Conservation (phyloP, 1,139 yeast species). For the Suhomyces taliae region DNA sequence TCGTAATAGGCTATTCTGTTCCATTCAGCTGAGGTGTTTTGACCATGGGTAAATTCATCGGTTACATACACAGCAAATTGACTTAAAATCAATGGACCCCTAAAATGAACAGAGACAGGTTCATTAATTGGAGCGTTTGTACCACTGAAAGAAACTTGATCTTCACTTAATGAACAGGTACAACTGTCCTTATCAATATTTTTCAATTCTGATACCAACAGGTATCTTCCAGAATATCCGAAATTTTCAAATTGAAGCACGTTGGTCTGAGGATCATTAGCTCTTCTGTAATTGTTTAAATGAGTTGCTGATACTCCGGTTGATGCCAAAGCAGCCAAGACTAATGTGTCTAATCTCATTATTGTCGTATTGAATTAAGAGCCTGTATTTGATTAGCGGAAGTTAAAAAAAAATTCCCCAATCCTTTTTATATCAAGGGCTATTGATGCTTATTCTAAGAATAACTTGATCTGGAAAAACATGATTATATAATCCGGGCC, state of each 20-base stretch:
- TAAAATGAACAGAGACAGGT: conserved; percentile 87
- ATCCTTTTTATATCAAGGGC: conserved; percentile 1
- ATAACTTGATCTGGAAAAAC: conserved; percentile 1
- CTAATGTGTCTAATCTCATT: conserved; percentile 1
- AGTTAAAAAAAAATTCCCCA: not conserved
- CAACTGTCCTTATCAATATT: conserved; percentile 49
- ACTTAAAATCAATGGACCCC: conserved; percentile 82
- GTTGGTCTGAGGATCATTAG: conserved; percentile 4
- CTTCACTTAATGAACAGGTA: conserved; percentile 61
- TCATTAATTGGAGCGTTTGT: conserved; percentile 80
- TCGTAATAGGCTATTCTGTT: conserved; percentile 67
- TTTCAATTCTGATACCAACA: conserved; percentile 63
- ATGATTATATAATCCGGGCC: not conserved
- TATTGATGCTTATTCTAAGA: not conserved
- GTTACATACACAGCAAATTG: conserved; percentile 65
- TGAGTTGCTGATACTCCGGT: not conserved
- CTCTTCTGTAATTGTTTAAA: not conserved
- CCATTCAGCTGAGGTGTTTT: conserved; percentile 63
- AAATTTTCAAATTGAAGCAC: conserved; percentile 31
- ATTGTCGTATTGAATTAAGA: not conserved
- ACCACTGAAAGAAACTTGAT: conserved; percentile 63
- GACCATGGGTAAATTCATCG: conserved; percentile 14
- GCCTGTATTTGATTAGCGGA: not conserved
- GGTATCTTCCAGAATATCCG: conserved; percentile 80
- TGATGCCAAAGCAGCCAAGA: conserved; percentile 1